phyloP scores from a whole-genome alignment of 1,284 basidiomycete genomes.

The Marasmius oreades region DNA sequence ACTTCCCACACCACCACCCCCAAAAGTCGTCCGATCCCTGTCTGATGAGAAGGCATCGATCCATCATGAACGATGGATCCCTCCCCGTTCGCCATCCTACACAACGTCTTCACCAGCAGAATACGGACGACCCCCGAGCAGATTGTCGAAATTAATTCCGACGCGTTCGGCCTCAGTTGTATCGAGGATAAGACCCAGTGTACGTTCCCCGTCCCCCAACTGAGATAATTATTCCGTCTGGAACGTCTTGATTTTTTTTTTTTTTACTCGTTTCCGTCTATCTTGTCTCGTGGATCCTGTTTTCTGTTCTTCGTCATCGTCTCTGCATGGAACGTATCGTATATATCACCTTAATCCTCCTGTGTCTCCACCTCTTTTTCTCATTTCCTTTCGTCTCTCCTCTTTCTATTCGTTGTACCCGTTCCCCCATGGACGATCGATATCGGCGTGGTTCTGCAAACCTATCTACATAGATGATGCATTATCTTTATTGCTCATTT shows the following conservation, averaged over 20 bases:
- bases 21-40: constrained; percentile 44
- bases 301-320: background rate
- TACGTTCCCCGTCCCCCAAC: constrained; percentile 9
- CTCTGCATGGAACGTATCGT: background rate
- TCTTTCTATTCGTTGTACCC: constrained; percentile 5
- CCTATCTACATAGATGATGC: constrained; percentile 2
- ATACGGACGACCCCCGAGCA: constrained; percentile 4
- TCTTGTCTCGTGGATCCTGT: background rate
- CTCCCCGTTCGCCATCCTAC: constrained; percentile 17
- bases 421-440: constrained; percentile 3
- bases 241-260: background rate
- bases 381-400: background rate
- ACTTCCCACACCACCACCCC: constrained; percentile 44
- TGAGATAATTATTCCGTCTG: constrained; percentile 6
- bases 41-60: constrained; percentile 50
- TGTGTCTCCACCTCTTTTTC: background rate
- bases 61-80: constrained; percentile 53
- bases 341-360: constrained; percentile 3
- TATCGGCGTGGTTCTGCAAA: background rate
- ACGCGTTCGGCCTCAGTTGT: constrained; percentile 12
- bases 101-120: constrained; percentile 20
- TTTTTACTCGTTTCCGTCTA: background rate
- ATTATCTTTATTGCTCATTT: background rate
- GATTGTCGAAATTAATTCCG: background rate
- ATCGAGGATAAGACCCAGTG: constrained; percentile 2